Conservation (phyloP, 169 alveolate genomes). For the Plasmodium reichenowi region DNA sequence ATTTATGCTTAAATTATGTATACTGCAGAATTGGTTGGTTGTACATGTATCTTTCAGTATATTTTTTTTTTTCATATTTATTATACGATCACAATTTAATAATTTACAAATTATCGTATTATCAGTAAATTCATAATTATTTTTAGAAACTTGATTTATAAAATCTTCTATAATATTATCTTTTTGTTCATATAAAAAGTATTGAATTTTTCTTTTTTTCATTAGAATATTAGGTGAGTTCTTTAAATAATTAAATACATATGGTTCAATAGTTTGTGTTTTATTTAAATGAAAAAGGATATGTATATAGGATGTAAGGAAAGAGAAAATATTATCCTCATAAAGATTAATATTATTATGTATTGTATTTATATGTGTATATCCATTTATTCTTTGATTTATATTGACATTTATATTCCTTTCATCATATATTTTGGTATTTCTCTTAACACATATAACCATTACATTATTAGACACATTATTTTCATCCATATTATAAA, state of each 20-base stretch:
- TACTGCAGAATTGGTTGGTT: no score
- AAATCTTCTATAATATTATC: neutral
- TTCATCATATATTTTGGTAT: neutral
- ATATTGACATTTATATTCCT: no score
- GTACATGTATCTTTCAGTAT: neutral
- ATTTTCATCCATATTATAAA: neutral
- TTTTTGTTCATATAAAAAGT: neutral
- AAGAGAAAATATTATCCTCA: neutral
- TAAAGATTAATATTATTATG: neutral
- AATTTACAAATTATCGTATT: neutral
- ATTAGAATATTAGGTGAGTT: neutral
- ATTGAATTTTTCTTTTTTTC: neutral
- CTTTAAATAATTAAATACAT: neutral
- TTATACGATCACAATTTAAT: slow-evolving; percentile 4
- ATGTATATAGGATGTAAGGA: neutral
- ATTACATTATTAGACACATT: slow-evolving; percentile 1
- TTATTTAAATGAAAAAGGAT: neutral
- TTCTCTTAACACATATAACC: slow-evolving; percentile 3
- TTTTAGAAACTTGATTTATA: neutral
- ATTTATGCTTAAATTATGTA: no score
- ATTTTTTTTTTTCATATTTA: neutral
- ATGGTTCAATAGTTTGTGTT: neutral
- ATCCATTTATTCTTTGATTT: no score
- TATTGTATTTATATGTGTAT: no score
- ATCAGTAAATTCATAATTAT: slow-evolving; percentile 1